These are phyloP conservation scores for Suillus brevipes DNA, from an alignment of 768 basidiomycete genomes.

Conservation along the genomic window DNA sequence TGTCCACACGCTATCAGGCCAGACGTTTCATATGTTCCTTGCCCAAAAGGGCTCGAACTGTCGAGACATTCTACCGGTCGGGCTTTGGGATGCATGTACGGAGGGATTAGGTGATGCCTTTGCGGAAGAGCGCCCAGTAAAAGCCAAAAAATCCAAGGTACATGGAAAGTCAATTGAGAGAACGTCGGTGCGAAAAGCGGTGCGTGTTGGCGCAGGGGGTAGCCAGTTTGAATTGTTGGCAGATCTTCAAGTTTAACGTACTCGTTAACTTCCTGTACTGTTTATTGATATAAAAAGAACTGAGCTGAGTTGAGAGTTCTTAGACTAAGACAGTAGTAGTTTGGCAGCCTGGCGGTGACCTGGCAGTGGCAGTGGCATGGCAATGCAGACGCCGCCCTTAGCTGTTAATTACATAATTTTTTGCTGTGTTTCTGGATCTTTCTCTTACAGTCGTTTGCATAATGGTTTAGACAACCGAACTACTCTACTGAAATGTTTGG, in stretches of 20 bases:
- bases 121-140: conserved; percentile 47
- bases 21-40: conserved; percentile 55
- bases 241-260: conserved; percentile 35
- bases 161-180: conserved; percentile 7
- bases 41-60: conserved; percentile 30
- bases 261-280: not conserved
- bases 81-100: conserved; percentile 48
- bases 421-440: too few species aligned
- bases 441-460: too few species aligned
- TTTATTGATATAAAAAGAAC: not conserved
- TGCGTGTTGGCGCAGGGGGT: conserved; percentile 24
- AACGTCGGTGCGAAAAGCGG: conserved; percentile 22
- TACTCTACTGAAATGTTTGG: too few species aligned
- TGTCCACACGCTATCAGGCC: conserved; percentile 57
- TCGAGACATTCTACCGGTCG: conserved; percentile 27
- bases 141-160: conserved; percentile 37
- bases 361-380: too few species aligned
- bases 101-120: conserved; percentile 51
- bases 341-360: not conserved
- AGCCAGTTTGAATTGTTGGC: conserved; percentile 45
- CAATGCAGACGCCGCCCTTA: too few species aligned
- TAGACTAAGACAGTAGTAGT: not conserved
- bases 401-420: too few species aligned
- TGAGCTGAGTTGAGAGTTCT: not conserved
- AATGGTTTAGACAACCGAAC: too few species aligned